Percentiles rank a stretch among this genome's conserved stretches.
phyloP scores from a whole-genome alignment of 2,329 filamentous ascomycete species.

The Rhynchosporium graminicola region DNA sequence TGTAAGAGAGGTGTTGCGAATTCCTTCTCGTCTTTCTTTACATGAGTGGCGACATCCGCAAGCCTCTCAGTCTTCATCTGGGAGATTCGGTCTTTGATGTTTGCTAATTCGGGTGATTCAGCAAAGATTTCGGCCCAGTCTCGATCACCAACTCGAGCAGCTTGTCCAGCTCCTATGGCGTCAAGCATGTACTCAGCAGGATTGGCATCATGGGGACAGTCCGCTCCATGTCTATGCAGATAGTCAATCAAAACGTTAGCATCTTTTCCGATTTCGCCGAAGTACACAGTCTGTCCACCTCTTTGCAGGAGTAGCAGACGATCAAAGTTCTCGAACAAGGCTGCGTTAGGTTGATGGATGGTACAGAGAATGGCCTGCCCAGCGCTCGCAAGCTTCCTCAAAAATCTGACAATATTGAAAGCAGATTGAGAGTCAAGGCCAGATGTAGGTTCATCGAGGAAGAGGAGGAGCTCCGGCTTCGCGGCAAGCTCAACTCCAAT shows the following conservation, averaged over 20 bases:
- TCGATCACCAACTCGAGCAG: slow-evolving; percentile 60
- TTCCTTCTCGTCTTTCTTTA: slow-evolving; percentile 60
- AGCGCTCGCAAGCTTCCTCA: slow-evolving; percentile 58
- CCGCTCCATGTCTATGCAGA: slow-evolving; percentile 47
- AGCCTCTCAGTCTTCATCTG: slow-evolving; percentile 55
- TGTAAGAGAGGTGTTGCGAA: slow-evolving; percentile 79
- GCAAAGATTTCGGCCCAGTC: slow-evolving; percentile 66
- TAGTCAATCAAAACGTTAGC: slow-evolving; percentile 56
- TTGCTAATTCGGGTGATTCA: slow-evolving; percentile 57
- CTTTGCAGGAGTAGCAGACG: slow-evolving; percentile 62
- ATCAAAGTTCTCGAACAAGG: slow-evolving; percentile 70
- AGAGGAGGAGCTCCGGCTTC: slow-evolving; percentile 59
- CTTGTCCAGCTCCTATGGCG: slow-evolving; percentile 64
- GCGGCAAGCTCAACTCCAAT: slow-evolving; percentile 62
- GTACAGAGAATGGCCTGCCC: slow-evolving; percentile 71
- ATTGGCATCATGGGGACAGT: slow-evolving; percentile 55
- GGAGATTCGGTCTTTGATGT: slow-evolving; percentile 56
- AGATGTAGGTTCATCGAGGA: slow-evolving; percentile 61
- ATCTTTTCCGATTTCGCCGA: slow-evolving; percentile 66
- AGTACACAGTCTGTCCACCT: slow-evolving; percentile 67
- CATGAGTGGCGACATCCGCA: slow-evolving; percentile 44
- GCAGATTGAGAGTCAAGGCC: slow-evolving; percentile 59
- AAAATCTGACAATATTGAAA: slow-evolving; percentile 61
- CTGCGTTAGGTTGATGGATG: slow-evolving; percentile 70
- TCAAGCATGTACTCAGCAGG: slow-evolving; percentile 59